phyloP scores from a whole-genome alignment of 2,329 filamentous ascomycete species.

The Diaporthe vexans region DNA sequence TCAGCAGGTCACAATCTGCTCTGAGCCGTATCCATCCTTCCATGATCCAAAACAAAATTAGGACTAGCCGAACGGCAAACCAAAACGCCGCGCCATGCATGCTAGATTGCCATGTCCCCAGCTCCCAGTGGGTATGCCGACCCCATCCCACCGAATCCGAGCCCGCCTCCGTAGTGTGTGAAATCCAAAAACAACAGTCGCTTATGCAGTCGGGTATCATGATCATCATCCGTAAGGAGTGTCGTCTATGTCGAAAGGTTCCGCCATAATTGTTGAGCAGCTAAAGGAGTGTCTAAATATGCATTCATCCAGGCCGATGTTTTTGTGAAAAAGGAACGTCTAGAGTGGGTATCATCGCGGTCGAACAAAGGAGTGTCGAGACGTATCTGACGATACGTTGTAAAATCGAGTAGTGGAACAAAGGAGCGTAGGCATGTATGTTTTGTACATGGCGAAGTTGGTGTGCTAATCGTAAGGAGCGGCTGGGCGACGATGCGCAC shows the following conservation, averaged over 20 bases:
- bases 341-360: constrained; percentile 58
- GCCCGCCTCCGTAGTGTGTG: constrained; percentile 30
- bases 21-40: constrained; percentile 4
- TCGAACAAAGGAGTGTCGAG: constrained; percentile 51
- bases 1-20: constrained; percentile 26
- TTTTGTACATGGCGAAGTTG: constrained; percentile 48
- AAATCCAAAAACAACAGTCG: constrained; percentile 55
- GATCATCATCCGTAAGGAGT: constrained; percentile 61
- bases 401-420: constrained; percentile 45
- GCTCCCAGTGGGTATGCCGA: constrained; percentile 3
- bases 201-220: constrained; percentile 68
- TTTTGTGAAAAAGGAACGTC: constrained; percentile 59
- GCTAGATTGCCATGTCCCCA: constrained; percentile 33
- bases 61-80: constrained; percentile 12
- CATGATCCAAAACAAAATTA: neutral
- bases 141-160: constrained; percentile 17
- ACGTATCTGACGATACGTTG: constrained; percentile 44
- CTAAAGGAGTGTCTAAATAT: constrained; percentile 50
- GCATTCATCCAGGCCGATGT: constrained; percentile 51
- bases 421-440: constrained; percentile 51
- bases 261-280: constrained; percentile 52
- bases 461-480: constrained; percentile 50
- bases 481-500: constrained; percentile 22
- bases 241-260: constrained; percentile 56
- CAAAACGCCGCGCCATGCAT: constrained; percentile 43